Conservation (phyloP, 2,329 filamentous ascomycete species). For the Lachnellula arida region DNA sequence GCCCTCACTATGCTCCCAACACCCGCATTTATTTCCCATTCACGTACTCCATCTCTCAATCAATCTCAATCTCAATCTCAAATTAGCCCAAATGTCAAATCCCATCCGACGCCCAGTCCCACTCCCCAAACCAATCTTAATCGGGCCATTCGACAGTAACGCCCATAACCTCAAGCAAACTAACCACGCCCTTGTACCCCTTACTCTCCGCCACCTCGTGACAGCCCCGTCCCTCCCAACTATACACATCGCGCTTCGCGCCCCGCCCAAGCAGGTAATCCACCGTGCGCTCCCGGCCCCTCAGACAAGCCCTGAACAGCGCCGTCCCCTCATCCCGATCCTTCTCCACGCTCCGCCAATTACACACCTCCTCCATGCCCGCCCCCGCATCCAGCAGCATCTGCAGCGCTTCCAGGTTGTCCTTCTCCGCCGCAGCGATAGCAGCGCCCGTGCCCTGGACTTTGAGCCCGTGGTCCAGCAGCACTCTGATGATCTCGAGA, state of each 20-base stretch:
- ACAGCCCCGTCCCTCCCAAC: neutral
- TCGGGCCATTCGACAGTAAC: neutral
- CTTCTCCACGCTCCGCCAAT: neutral
- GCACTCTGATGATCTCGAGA: neutral
- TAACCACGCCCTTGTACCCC: neutral
- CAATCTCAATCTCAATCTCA: too few species aligned
- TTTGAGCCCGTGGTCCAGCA: neutral
- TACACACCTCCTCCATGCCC: constrained; percentile 1
- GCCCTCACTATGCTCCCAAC: too few species aligned
- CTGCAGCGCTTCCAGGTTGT: neutral
- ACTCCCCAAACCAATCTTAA: neutral
- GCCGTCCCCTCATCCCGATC: constrained; percentile 1
- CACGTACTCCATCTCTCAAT: too few species aligned
- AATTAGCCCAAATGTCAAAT: too few species aligned
- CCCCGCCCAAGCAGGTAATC: neutral
- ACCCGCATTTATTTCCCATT: too few species aligned
- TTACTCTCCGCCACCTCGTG: neutral
- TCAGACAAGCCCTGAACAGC: constrained; percentile 3
- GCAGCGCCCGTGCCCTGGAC: neutral
- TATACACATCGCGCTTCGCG: neutral
- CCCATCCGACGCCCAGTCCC: too few species aligned
- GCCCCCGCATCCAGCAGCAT: neutral
- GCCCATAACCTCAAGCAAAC: neutral
- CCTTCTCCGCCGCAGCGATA: neutral
- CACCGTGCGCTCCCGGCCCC: neutral